Evolutionary conservation across 768 basidiomycete genomes (phyloP).

Genomic region (Lactarius hatsudake): DNA sequence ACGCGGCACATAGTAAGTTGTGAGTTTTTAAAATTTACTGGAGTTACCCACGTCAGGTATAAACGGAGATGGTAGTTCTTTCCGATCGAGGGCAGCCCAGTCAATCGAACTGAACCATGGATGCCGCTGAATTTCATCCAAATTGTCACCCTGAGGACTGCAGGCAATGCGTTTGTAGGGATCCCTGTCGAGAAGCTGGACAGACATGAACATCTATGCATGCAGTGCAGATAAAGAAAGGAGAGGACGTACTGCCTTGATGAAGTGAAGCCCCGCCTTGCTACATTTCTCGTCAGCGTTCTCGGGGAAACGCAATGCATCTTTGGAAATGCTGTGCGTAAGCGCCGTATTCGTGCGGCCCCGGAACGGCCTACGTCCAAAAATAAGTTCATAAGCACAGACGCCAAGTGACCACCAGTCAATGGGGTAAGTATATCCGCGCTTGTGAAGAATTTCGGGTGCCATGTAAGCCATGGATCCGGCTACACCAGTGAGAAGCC

Average conservation of each 20-base stretch:
- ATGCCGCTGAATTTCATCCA: conserved; percentile 73
- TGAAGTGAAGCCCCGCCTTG: conserved; percentile 69
- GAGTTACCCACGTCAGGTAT: conserved; percentile 71
- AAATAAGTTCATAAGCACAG: conserved; percentile 88
- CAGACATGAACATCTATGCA: conserved; percentile 3
- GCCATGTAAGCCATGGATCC: conserved; percentile 99
- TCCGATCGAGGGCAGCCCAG: conserved; percentile 83
- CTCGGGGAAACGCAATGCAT: conserved; percentile 86
- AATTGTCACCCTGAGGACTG: conserved; percentile 73
- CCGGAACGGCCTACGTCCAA: conserved; percentile 88
- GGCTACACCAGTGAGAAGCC: conserved; percentile 84
- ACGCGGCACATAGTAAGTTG: not conserved
- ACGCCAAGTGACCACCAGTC: conserved; percentile 99
- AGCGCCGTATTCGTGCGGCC: conserved; percentile 92
- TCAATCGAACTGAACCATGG: conserved; percentile 89
- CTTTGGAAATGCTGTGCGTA: conserved; percentile 89
- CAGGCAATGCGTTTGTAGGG: conserved; percentile 77
- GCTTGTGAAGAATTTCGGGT: conserved; percentile 85
- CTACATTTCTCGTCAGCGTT: conserved; percentile 80
- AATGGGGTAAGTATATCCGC: conserved; percentile 90
- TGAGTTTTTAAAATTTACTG: conserved; percentile 14
- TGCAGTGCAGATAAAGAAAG: not conserved
- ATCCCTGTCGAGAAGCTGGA: conserved; percentile 85
- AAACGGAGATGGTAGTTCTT: conserved; percentile 75
- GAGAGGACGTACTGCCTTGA: conserved; percentile 58